Base-by-base conservation (phyloP, 1,284 basidiomycete genomes). In the Peniophora sp. region DNA sequence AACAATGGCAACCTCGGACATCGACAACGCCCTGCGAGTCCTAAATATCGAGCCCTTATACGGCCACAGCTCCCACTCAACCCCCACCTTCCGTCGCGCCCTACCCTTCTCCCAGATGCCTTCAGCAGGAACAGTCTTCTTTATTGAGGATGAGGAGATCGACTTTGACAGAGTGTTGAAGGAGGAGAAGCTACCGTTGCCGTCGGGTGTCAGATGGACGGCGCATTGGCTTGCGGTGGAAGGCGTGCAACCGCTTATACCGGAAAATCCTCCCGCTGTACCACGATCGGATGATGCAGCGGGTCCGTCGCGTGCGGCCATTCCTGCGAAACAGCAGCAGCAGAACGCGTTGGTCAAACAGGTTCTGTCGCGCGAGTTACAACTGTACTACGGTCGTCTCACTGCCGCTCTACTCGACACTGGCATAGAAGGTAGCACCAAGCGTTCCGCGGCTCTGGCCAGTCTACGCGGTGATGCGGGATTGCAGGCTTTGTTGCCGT, bases 221-320 rank as follows among this genome's bases (percentile, higher is more conserved):
- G 92, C 94, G 3, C 96, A 99, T 65, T 99, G 96, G 97, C 77
- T 99, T 20, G 95, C 96, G 0, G 92, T 99, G 22, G 96, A 99
- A 64, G 96, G 97, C 35, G 90, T 99, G 2, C 96, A 99, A 64
- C 96, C 97, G 0, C 81, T 95, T 16, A 90, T 97, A 41, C 92
- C 94, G 5, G 94, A 99, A 67, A 99, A 99, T 63, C 97, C 97
- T 0, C 88, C 92, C 2, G 83, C 85, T 1, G 74, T 88, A 45
- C 83, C 85, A 0, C 70, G 77, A 55, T 12, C 5, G 27, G 85
- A 87, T 24, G 56, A 58, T 36, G 38, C 55, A n/a, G 48, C 48
- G 27, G 20, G 34, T 19, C 35, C 47, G 1, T 47, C 54, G 3
- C 59, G 64, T 8, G 57, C 63, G 12, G 53, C 62, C 23, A 73